A percentile compares a stretch with the other conserved stretches of the same genome.
phyloP scores from a whole-genome alignment of 176 grass and related monocot genomes.

The Carex parvula region DNA sequence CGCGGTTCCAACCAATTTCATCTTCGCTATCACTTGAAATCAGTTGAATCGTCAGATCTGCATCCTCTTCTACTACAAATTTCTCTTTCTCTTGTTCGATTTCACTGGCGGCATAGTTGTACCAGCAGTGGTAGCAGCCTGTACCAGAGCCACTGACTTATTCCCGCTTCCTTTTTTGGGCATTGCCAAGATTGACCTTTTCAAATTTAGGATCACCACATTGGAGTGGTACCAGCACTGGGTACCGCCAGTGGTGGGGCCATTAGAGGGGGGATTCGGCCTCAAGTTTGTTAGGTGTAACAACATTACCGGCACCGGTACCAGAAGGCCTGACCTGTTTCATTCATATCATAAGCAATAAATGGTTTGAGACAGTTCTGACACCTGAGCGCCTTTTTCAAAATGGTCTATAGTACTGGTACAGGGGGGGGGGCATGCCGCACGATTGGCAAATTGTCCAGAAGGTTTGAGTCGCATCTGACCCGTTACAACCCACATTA shows the following conservation, averaged over 20 bases:
- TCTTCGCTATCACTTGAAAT: slow-evolving; percentile 44
- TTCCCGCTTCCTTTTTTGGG: background rate
- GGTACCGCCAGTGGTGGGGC: no score
- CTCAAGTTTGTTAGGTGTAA: slow-evolving; percentile 30
- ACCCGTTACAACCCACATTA: slow-evolving; percentile 25
- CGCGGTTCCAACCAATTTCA: slow-evolving; percentile 28
- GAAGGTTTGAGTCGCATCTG: slow-evolving; percentile 40
- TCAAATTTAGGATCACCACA: slow-evolving; percentile 32
- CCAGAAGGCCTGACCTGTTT: slow-evolving; percentile 39
- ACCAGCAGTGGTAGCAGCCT: background rate
- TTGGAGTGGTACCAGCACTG: slow-evolving; percentile 17
- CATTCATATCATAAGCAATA: slow-evolving; percentile 58
- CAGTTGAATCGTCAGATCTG: slow-evolving; percentile 37
- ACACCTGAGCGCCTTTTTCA: slow-evolving; percentile 75
- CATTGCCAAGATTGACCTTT: slow-evolving; percentile 32
- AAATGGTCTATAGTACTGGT: slow-evolving; percentile 72
- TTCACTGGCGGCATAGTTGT: slow-evolving; percentile 43
- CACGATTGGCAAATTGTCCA: slow-evolving; percentile 80
- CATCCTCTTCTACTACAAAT: slow-evolving; percentile 50
- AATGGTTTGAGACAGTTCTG: slow-evolving; percentile 84
- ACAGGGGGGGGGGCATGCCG: slow-evolving; percentile 79
- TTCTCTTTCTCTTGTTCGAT: slow-evolving; percentile 52
- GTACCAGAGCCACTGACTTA: background rate
- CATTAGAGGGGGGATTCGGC: slow-evolving; percentile 24
- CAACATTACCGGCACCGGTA: slow-evolving; percentile 28